phyloP scores from a whole-genome alignment of 768 basidiomycete species.

The Boletus huronensis region DNA sequence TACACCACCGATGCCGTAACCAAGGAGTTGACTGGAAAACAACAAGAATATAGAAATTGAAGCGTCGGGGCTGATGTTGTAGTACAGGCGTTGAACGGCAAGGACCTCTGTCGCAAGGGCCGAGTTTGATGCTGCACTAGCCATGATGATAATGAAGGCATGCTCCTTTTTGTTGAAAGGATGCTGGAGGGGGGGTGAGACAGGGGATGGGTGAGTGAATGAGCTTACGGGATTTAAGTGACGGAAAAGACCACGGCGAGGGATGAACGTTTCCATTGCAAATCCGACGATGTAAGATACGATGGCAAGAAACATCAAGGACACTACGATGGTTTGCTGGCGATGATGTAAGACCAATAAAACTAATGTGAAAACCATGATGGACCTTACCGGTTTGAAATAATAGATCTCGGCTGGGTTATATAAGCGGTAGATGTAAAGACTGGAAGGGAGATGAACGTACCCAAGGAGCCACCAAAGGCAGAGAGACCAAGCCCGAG shows the following conservation, averaged over 20 bases:
- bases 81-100: slow-evolving; percentile 51
- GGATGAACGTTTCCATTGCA: slow-evolving; percentile 44
- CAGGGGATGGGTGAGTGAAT: not conserved
- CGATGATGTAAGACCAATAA: not conserved
- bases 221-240: slow-evolving; percentile 49
- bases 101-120: slow-evolving; percentile 54
- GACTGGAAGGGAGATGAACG: not conserved
- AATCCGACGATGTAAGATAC: slow-evolving; percentile 50
- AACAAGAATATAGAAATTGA: slow-evolving; percentile 44
- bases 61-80: slow-evolving; percentile 48
- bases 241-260: slow-evolving; percentile 41
- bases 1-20: slow-evolving; percentile 55
- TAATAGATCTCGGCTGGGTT: slow-evolving; percentile 54
- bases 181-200: slow-evolving; percentile 33
- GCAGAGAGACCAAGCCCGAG: slow-evolving; percentile 53
- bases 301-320: slow-evolving; percentile 52
- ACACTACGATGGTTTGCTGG: slow-evolving; percentile 51
- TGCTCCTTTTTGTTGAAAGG: slow-evolving; percentile 62
- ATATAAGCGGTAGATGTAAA: not conserved
- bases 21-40: slow-evolving; percentile 35
- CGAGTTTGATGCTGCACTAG: slow-evolving; percentile 50
- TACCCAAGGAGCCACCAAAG: slow-evolving; percentile 50
- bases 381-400: slow-evolving; percentile 47
- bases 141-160: slow-evolving; percentile 56
- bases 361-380: not conserved